A percentile compares a stretch with the other conserved stretches of the same genome.
Evolutionary conservation across 805 yeast species (phyloP).

Genomic region (Lipomyces japonicus): DNA sequence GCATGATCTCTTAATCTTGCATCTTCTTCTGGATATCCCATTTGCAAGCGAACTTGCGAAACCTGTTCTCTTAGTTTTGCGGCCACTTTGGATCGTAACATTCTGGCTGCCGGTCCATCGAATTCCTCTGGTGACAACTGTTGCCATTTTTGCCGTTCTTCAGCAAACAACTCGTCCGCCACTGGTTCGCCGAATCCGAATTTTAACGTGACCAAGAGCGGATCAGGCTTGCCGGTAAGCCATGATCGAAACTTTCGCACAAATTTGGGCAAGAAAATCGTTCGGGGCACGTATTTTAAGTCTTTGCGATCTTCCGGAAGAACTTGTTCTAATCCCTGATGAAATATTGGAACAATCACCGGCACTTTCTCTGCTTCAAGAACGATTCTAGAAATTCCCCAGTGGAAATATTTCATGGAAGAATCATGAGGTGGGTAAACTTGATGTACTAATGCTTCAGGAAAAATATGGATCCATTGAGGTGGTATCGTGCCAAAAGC

Average conservation of each 20-base stretch:
- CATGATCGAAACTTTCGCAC: background rate
- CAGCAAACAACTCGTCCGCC: constrained; percentile 54
- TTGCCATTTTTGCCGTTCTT: constrained; percentile 68
- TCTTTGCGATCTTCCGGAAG: constrained; percentile 69
- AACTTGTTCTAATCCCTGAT: constrained; percentile 80
- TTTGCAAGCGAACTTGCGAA: constrained; percentile 19
- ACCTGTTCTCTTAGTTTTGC: constrained; percentile 63
- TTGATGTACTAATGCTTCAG: constrained; percentile 92
- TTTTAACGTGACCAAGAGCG: constrained; percentile 47
- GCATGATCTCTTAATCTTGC: constrained; percentile 59
- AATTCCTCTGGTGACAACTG: constrained; percentile 46
- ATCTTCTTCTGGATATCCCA: constrained; percentile 56
- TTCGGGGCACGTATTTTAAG: constrained; percentile 46
- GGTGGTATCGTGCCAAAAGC: constrained; percentile 16
- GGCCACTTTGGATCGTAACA: constrained; percentile 68
- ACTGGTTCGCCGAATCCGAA: constrained; percentile 71
- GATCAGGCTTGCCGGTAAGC: constrained; percentile 49
- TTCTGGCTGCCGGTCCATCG: constrained; percentile 59
- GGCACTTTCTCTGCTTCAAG: constrained; percentile 83
- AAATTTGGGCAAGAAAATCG: constrained; percentile 43
- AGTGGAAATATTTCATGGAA: constrained; percentile 90
- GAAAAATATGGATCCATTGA: constrained; percentile 86
- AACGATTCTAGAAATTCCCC: constrained; percentile 87
- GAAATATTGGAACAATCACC: constrained; percentile 78
- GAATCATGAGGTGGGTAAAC: constrained; percentile 67